Evolutionary conservation across 2,329 filamentous ascomycete species (phyloP).

Genomic region (Fusarium solani-melongenae): DNA sequence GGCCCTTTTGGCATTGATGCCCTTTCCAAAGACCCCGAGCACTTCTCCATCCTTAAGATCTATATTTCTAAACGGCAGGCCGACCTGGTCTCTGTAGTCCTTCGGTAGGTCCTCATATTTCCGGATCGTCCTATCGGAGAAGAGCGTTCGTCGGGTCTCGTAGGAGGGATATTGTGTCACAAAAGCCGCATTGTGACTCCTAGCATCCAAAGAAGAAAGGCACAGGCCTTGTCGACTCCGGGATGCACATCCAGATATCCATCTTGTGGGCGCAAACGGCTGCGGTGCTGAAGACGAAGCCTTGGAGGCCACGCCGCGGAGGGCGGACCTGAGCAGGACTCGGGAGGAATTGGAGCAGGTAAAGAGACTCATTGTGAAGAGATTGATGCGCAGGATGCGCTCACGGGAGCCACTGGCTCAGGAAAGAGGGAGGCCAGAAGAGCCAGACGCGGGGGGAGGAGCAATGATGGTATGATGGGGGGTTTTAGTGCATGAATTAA

Average conservation of each 20-base stretch:
- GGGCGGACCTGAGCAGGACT: constrained; percentile 44
- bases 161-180: constrained; percentile 25
- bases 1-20: constrained; percentile 56
- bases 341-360: constrained; percentile 45
- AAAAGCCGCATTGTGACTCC: constrained; percentile 20
- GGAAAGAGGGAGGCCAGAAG: constrained; percentile 22
- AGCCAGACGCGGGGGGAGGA: constrained; percentile 14
- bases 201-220: constrained; percentile 11
- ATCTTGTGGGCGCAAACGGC: constrained; percentile 37
- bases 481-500: constrained; percentile 41
- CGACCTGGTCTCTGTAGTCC: constrained; percentile 65
- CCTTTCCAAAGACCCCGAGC: constrained; percentile 61
- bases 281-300: constrained; percentile 25
- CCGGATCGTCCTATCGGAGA: constrained; percentile 55
- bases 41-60: constrained; percentile 63
- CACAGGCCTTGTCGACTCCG: constrained; percentile 9
- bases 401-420: constrained; percentile 37
- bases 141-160: constrained; percentile 47
- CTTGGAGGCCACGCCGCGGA: constrained; percentile 39
- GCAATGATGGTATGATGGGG: constrained; percentile 34
- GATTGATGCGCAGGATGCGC: constrained; percentile 39
- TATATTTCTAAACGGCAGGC: constrained; percentile 62
- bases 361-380: constrained; percentile 44
- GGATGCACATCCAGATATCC: constrained; percentile 34
- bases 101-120: constrained; percentile 68